Conservation (phyloP, 2,329 filamentous ascomycete species). For the Metarhizium sp. region DNA sequence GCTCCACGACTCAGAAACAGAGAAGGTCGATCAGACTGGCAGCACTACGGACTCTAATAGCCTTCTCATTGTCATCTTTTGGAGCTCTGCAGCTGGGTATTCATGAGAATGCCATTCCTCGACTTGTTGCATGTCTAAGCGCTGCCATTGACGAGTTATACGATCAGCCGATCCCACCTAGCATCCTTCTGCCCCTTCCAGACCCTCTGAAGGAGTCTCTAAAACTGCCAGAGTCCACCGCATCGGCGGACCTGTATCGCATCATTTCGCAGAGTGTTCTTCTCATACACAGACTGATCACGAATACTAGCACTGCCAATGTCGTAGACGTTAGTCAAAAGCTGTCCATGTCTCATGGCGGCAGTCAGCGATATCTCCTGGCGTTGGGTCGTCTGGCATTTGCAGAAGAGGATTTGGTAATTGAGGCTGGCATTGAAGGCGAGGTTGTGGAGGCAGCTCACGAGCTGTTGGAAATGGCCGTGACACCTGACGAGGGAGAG, state of each 20-base stretch:
- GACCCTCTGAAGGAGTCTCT: constrained; percentile 5
- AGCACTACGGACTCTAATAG: constrained; percentile 43
- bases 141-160: constrained; percentile 67
- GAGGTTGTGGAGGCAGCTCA: constrained; percentile 76
- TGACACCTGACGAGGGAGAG: constrained; percentile 63
- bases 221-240: constrained; percentile 8
- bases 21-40: constrained; percentile 35
- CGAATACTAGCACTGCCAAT: constrained; percentile 33
- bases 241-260: constrained; percentile 26
- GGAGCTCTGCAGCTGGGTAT: constrained; percentile 56
- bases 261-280: constrained; percentile 39
- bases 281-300: constrained; percentile 44
- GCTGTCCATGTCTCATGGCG: constrained; percentile 59
- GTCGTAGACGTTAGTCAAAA: constrained; percentile 59
- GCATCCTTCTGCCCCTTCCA: constrained; percentile 21
- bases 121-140: constrained; percentile 57
- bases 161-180: constrained; percentile 38
- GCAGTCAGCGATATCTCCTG: constrained; percentile 73
- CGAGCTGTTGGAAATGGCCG: constrained; percentile 67
- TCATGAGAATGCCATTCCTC: constrained; percentile 62
- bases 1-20: constrained; percentile 24
- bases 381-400: constrained; percentile 79
- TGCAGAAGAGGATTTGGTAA: constrained; percentile 63
- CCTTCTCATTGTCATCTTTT: constrained; percentile 53
- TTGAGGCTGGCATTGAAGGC: constrained; percentile 68